Evolutionary conservation across 805 yeast genomes (phyloP), one percentile per base, ranked within the genome.

Genomic region (Candida hispaniensis): DNA sequence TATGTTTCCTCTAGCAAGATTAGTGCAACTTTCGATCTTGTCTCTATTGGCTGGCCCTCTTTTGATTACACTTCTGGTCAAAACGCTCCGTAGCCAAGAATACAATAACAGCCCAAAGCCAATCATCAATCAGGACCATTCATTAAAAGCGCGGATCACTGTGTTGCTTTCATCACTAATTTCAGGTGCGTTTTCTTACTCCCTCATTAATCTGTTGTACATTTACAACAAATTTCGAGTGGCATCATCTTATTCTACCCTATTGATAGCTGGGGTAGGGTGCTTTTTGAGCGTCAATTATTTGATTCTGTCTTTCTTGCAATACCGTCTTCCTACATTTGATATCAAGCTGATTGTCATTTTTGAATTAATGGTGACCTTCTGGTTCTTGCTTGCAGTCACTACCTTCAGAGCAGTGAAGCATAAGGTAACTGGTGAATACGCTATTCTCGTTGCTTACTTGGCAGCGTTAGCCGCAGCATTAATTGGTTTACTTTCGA

Each of bases 341-440:
- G 76, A 73, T 45, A 73, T 73, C 46, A 78, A 79, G 49, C 63
- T 76, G 38, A 59, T 73, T 12, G 59, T 69, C 3, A 51, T 75
- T 3, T 46, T 75, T 14, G 78, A 79, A 52, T 54, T 70, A 8
- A 66, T 75, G 19, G 51, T 68, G 20, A 40, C 69, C 3, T 57
- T 67, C 39, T 83, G 94, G 93, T 35, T 65, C 1, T 45, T 57
- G 0, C 60, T 78, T 35, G 48, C 75, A 2, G 60, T 66, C 34
- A 54, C 64, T 9, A 75, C 79, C 6, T 60, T 69, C 14, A 49
- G 64, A 16, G 63, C 66, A 27, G 65, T 67, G 43, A 55, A 61
- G 1, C 58, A 63, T 22, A 64, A 65, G 22, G 75, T 71, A 45
- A 60, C 47, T 40, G 67, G 73, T 30, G 64, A 64, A 44, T 67